Base-by-base conservation (phyloP, 768 basidiomycete genomes). In the Psilocybe sp. region DNA sequence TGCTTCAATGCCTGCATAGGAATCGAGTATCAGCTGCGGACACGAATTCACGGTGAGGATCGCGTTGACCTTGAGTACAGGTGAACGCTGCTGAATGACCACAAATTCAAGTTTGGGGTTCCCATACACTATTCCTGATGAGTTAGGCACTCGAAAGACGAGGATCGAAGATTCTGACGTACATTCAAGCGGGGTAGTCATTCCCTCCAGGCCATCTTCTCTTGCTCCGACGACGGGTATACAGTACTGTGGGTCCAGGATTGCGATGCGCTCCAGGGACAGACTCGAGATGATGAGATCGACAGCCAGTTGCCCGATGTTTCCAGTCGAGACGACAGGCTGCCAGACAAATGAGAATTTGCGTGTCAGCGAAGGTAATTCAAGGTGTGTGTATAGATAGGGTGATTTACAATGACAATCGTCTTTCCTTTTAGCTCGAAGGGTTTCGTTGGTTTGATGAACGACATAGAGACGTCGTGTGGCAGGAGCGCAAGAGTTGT, bases 151-250 rank as follows among this genome's bases (percentile, higher is more conserved):
- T 49, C 19, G 47, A 49, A 35, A 53, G 37, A 41, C 44, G 19
- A 13, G 35, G 34, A 9, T 16, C 23, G 4, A 28, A 28, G 23
- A 28, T 28, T 4, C 23, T 28, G 48, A 67, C 85, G 60, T 62
- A 90, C 89, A 65, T 77, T 93, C 91, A 40, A 87, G 70, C 37
- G 91, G 84, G 9, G 85, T 86, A 7, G 84, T 87, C 37, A 92
- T 70, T 19, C 88, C 84, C 16, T 69, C 65, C 44, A 66, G 64
- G 1, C 75, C 80, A 53, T 81, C 76, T 57, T 92, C 89, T 49
- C 83, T 74, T n/a, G 71, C 79, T 4, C 90, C 89, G 8, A 82
- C 77, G n/a, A 87, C 79, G 4, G 91, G 87, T 6, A 89, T 75
- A 31, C 87, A 73, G 52, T 79, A 78, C 33, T 68, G 70, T 15